Percentiles rank a stretch among this genome's conserved stretches.
Conservation (phyloP, 331 rosid genomes). For the Acacia pycnantha region DNA sequence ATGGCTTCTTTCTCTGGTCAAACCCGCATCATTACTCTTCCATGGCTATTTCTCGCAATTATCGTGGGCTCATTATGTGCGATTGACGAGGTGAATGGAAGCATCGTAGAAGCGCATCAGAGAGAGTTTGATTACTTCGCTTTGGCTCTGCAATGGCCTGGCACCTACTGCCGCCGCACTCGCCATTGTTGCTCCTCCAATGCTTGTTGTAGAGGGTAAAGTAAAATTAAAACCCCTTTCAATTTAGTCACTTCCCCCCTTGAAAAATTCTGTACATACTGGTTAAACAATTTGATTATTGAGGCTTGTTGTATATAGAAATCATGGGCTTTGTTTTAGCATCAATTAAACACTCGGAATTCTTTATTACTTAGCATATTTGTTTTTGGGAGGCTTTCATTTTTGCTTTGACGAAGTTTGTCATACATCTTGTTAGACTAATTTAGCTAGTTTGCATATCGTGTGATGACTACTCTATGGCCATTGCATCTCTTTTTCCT, state of each 20-base stretch:
- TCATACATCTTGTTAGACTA: neutral
- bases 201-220: slow-evolving; percentile 84
- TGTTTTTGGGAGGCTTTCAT: neutral
- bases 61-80: neutral
- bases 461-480: neutral
- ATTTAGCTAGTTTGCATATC: neutral
- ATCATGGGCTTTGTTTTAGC: neutral
- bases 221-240: neutral
- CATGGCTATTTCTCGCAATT: slow-evolving; percentile 12
- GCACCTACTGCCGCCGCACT: slow-evolving; percentile 56
- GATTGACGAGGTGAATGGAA: slow-evolving; percentile 16
- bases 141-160: slow-evolving; percentile 91
- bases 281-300: neutral
- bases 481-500: neutral
- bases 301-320: neutral
- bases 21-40: slow-evolving; percentile 10
- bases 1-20: slow-evolving; percentile 25
- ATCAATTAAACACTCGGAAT: neutral
- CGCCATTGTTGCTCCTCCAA: slow-evolving; percentile 68
- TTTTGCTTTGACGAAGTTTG: neutral
- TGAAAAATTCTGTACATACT: neutral
- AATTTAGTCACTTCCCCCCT: neutral
- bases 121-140: slow-evolving; percentile 91
- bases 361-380: neutral
- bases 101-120: slow-evolving; percentile 28